Base-by-base conservation (phyloP, 2,329 filamentous ascomycete species). In the Dactylellina leptospora region DNA sequence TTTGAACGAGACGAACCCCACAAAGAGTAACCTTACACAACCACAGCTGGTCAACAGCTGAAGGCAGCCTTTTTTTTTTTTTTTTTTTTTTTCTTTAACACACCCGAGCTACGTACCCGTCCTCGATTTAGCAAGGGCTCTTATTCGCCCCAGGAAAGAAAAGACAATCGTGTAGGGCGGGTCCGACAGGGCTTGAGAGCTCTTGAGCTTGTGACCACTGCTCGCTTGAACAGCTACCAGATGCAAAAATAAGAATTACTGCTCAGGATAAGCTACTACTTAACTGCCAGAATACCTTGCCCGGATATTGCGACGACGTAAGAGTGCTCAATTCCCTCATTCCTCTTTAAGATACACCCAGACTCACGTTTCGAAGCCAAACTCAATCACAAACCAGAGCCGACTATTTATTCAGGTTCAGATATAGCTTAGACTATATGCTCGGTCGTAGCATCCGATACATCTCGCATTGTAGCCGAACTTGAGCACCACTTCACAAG, bases 191-290 rank as follows among this genome's bases (percentile, higher is more conserved):
- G 51, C 55, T 62, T 50, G 62, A 53, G 66, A 71, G 66, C 66
- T 71, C 66, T 71, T 71, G 66, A 62, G 66, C 66, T 71, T 71
- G 66, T 71, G 66, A 71, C 58, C 58, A 44, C 48, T 47, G 44
- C 51, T 53, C 48, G 27, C 48, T 28, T 20, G 48, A 36, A 27
- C 36, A 53, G 48, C 28, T 53, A 18, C 28, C 48, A 36, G 27
- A 36, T 53, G 48, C 48, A 36, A 53, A 38, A 10, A 10, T 38
- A 38, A 22, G n/a, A n/a, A n/a, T n/a, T n/a, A n/a, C n/a, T n/a
- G n/a, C n/a, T n/a, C n/a, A 55, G n/a, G 25, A 38, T 13, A 51
- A 51, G 51, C 20, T 55, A 40, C 20, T 55, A 40, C 18, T 27
- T 25, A 50, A 58, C 38, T 40, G 47, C 30, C 53, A 23, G 51